Base-by-base conservation (phyloP, 768 basidiomycete species). In the Nidularia sp. region DNA sequence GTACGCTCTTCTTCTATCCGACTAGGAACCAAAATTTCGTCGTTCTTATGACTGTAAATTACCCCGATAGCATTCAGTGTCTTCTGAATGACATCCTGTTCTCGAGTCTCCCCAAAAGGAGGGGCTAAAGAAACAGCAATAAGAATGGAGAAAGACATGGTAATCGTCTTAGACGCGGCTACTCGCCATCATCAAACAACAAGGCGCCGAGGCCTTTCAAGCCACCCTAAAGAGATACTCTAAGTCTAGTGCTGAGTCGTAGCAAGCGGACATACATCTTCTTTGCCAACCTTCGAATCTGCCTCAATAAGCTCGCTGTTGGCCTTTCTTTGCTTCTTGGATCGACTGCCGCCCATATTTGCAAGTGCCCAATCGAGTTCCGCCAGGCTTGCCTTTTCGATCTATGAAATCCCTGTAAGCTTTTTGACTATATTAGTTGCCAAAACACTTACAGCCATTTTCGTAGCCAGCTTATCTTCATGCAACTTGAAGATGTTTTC, bases 401-500 rank as follows among this genome's bases (percentile, higher is more conserved):
- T 93, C 90, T 93, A 45, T 25, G 34, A 29, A 31, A 45, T 44
- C 12, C 2, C 83, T 47, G 36, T 18, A 45, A 34, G 8, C 8
- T 22, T 32, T 32, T n/a, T 15, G 25, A 32, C 18, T 18, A 47
- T 49, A 41, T 47, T 45, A 22, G 33, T 42, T 32, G 32, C 15
- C 31, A 49, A 2, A 48, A 9, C 15, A 64, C 80, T 53, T 70
- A 90, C 90, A 53, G 83, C 78, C 66, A 79, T 76, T 66, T 92
- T 90, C 0, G 89, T 93, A 35, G 86, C 79, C 6, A 86, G 70
- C 12, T 75, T 82, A 53, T 75, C 73, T 60, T 90, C 88, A 55
- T 89, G 83, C 31, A 93, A 72, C 56, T 75, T 81, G 70, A 95
- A 93, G 34, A 95, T 90, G 58, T 95, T 95, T 62, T 85, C 82